Evolutionary conservation across 2,329 filamentous ascomycete genomes (phyloP).

Genomic region (Cytospora schulzeri): DNA sequence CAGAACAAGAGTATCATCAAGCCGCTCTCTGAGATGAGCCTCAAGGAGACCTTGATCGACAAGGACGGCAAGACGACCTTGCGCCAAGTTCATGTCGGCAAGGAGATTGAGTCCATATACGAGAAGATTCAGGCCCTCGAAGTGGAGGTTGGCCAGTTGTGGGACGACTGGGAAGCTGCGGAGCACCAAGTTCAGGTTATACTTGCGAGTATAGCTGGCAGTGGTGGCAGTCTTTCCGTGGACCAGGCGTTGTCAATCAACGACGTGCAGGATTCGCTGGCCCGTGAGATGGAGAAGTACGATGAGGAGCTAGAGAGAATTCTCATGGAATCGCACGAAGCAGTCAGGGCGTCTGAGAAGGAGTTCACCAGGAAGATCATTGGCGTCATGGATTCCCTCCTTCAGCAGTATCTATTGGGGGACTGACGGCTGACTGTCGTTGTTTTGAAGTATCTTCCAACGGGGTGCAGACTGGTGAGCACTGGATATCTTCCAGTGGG

Average conservation of each 20-base stretch:
- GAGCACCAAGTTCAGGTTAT: slow-evolving; percentile 45
- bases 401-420: slow-evolving; percentile 26
- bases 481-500: too few relatives aligned
- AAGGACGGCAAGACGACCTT: neutral
- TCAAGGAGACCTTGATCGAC: slow-evolving; percentile 2
- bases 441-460: neutral
- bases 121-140: slow-evolving; percentile 27
- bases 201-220: slow-evolving; percentile 15
- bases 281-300: slow-evolving; percentile 12
- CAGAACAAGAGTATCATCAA: slow-evolving; percentile 18
- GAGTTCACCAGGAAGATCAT: slow-evolving; percentile 23
- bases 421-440: slow-evolving; percentile 4
- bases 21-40: slow-evolving; percentile 5
- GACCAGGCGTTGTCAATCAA: neutral
- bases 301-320: slow-evolving; percentile 15
- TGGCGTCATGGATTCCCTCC: slow-evolving; percentile 20
- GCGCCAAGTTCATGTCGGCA: slow-evolving; percentile 11
- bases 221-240: neutral
- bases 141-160: slow-evolving; percentile 27
- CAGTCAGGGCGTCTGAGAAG: slow-evolving; percentile 22
- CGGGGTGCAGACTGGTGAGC: too few relatives aligned
- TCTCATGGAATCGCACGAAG: slow-evolving; percentile 19
- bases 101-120: slow-evolving; percentile 23
- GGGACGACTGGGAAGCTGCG: slow-evolving; percentile 40
- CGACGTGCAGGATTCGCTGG: slow-evolving; percentile 11